Conservation (phyloP, 345 rosid species). For the Sisymbrium altissimum region DNA sequence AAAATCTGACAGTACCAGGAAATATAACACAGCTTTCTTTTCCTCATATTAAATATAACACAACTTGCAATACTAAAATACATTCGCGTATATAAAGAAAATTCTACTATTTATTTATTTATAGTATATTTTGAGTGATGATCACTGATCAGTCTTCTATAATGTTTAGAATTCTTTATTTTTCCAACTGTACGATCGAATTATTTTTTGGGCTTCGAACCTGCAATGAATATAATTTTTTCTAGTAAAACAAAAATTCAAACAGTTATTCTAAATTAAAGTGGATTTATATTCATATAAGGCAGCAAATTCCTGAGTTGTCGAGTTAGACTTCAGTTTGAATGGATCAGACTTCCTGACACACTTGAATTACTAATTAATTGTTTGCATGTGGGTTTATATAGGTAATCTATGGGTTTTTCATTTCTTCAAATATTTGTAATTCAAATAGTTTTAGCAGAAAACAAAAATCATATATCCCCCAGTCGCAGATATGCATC, state of each 20-base stretch:
- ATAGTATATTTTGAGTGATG: background rate
- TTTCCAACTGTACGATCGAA: background rate
- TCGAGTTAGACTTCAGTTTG: background rate
- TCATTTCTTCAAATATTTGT: background rate
- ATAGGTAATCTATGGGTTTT: background rate
- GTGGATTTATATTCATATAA: too few relatives aligned
- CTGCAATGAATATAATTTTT: background rate
- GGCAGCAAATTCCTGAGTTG: too few relatives aligned
- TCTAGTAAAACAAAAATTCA: too few relatives aligned
- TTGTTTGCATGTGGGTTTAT: background rate
- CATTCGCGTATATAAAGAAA: background rate
- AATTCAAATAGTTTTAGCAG: background rate
- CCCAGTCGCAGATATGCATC: conserved; percentile 7
- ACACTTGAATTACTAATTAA: background rate
- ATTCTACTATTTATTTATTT: background rate
- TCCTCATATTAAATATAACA: background rate
- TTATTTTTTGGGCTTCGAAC: background rate
- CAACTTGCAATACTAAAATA: conserved; percentile 1
- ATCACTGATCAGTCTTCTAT: background rate
- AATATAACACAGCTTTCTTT: background rate
- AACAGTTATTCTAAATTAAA: too few relatives aligned
- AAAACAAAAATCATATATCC: background rate
- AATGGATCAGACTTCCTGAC: background rate
- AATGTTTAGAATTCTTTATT: background rate
- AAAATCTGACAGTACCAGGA: background rate